phyloP scores from a whole-genome alignment of 108 stramenopile genomes.

The Cylindrotheca fusiformis region DNA sequence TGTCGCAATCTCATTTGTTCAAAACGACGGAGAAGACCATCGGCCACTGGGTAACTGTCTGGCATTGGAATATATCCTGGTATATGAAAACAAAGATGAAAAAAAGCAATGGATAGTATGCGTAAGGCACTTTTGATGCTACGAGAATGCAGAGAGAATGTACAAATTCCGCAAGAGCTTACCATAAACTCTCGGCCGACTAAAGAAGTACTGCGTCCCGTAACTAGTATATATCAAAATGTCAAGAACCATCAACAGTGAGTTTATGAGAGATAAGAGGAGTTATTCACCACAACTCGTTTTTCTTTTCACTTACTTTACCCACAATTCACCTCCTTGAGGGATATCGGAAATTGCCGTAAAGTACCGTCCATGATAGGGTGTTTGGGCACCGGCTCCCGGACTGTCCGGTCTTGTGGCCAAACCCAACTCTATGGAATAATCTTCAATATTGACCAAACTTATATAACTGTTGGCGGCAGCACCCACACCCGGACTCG shows the following conservation, averaged over 20 bases:
- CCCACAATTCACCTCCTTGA: conserved; percentile 56
- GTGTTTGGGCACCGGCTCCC: conserved; percentile 57
- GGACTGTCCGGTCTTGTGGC: conserved; percentile 35
- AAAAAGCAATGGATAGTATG: not conserved
- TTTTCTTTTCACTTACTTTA: no score
- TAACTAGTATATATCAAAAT: no score
- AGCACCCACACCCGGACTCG: conserved; percentile 48
- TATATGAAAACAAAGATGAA: not conserved
- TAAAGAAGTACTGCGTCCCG: conserved; percentile 22
- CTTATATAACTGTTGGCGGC: conserved; percentile 53
- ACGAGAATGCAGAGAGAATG: not conserved
- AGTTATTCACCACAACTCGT: no score
- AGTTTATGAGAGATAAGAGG: no score
- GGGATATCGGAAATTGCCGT: conserved; percentile 26
- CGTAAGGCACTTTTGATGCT: not conserved
- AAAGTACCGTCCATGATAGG: conserved; percentile 35
- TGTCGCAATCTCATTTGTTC: not conserved
- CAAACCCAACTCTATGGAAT: conserved; percentile 13
- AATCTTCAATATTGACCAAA: conserved; percentile 42
- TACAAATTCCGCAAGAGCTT: not conserved
- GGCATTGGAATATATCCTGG: conserved; percentile 29
- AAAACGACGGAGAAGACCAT: conserved; percentile 8
- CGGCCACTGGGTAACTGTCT: conserved; percentile 9
- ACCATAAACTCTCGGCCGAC: conserved; percentile 10
- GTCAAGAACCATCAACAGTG: no score